These are phyloP conservation scores for Penicillium sp. DNA, from an alignment of 2,329 filamentous ascomycete species.

Conservation along the genomic window DNA sequence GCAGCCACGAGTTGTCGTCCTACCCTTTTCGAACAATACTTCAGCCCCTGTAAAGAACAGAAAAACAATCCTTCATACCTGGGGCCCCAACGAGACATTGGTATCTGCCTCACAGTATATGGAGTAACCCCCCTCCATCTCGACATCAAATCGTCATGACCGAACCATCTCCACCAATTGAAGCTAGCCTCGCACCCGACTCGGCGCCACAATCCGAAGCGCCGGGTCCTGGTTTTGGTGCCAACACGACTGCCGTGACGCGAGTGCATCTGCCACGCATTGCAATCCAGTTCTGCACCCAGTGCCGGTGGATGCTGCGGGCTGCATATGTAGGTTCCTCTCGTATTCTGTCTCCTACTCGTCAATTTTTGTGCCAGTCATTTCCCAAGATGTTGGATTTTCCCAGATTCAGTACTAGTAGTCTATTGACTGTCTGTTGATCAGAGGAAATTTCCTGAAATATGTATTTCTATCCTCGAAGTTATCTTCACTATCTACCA, in stretches of 20 bases:
- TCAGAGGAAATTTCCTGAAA: neutral
- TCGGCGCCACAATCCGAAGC: constrained; percentile 1
- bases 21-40: neutral
- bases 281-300: constrained; percentile 89
- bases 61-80: too few relatives aligned
- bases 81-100: neutral
- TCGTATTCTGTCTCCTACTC: constrained; percentile 1
- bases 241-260: constrained; percentile 12
- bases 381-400: neutral
- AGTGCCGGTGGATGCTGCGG: constrained; percentile 89
- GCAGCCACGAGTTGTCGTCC: constrained; percentile 1
- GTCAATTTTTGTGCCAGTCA: neutral
- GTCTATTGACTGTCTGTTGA: neutral
- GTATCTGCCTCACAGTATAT: neutral
- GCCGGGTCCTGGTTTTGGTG: constrained; percentile 5
- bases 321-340: constrained; percentile 74
- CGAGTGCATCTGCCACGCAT: constrained; percentile 67
- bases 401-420: too few relatives aligned
- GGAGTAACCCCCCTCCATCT: neutral
- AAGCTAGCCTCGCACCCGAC: constrained; percentile 6
- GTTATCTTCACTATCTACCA: neutral
- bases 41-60: neutral
- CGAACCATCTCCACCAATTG: constrained; percentile 19
- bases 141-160: constrained; percentile 14
- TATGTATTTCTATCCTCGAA: too few relatives aligned